phyloP scores from a whole-genome alignment of 495 filamentous ascomycete species.

The Penicillium soppii region DNA sequence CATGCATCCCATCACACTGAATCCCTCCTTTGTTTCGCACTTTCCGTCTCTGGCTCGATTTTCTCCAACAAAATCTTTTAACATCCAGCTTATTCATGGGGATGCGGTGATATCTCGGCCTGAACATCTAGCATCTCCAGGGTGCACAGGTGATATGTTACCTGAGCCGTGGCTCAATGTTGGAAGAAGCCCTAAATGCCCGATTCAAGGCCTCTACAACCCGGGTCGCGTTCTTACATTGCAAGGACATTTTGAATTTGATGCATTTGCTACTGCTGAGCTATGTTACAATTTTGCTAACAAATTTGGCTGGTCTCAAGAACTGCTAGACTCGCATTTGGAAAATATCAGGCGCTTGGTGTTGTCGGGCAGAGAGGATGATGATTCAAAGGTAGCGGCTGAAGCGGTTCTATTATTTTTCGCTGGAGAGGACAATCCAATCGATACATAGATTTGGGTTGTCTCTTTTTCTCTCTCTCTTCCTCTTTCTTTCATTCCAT shows the following conservation, averaged over 20 bases:
- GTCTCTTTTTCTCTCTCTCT: background rate
- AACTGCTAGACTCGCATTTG: slow-evolving; percentile 13
- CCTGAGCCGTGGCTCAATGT: slow-evolving; percentile 24
- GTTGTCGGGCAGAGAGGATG: slow-evolving; percentile 11
- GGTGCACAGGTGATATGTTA: background rate
- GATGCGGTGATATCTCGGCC: slow-evolving; percentile 20
- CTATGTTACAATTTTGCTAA: slow-evolving; percentile 23
- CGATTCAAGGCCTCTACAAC: slow-evolving; percentile 32
- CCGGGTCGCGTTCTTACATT: slow-evolving; percentile 24
- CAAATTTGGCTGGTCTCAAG: slow-evolving; percentile 17
- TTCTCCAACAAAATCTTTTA: slow-evolving; percentile 7
- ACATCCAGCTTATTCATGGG: slow-evolving; percentile 29
- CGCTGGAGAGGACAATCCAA: slow-evolving; percentile 4
- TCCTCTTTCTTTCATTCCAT: background rate
- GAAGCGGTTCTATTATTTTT: slow-evolving; percentile 31
- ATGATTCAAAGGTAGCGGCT: slow-evolving; percentile 31
- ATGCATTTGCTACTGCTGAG: slow-evolving; percentile 22
- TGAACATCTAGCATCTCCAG: background rate
- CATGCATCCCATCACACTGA: slow-evolving; percentile 16
- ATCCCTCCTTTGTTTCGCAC: slow-evolving; percentile 11
- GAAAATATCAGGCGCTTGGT: slow-evolving; percentile 13
- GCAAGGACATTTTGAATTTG: slow-evolving; percentile 33
- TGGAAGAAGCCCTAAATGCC: slow-evolving; percentile 20
- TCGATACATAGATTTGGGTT: background rate
- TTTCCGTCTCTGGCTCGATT: slow-evolving; percentile 6